These are phyloP conservation scores for Graphiopsis chlorocephala DNA, from an alignment of 2,329 filamentous ascomycete species.

Conservation along the genomic window DNA sequence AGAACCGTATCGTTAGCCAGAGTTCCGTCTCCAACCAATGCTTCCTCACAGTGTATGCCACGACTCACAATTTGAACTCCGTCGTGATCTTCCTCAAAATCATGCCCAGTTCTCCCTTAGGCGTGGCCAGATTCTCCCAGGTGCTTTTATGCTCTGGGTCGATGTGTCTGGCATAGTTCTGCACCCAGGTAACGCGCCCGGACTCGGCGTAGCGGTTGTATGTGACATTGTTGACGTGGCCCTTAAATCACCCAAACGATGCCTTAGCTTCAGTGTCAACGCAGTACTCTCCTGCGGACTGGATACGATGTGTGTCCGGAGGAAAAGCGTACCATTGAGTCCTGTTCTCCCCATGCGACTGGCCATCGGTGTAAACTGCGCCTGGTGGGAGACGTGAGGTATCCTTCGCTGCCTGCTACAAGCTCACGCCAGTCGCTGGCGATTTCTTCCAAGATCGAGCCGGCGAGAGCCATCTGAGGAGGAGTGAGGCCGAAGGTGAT, in stretches of 20 bases:
- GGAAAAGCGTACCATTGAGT: conserved; percentile 52
- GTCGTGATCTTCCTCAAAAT: conserved; percentile 78
- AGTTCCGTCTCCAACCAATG: not conserved
- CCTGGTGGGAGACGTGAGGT: conserved; percentile 61
- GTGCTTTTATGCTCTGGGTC: conserved; percentile 59
- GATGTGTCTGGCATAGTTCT: conserved; percentile 63
- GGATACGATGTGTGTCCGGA: not conserved
- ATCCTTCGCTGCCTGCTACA: conserved; percentile 72
- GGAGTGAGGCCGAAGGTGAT: conserved; percentile 68
- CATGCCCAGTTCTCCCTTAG: conserved; percentile 61
- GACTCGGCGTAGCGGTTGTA: conserved; percentile 84
- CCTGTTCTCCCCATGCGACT: conserved; percentile 83
- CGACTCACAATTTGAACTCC: conserved; percentile 76
- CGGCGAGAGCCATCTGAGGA: conserved; percentile 57
- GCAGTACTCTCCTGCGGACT: not conserved
- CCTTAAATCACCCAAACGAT: conserved; percentile 30
- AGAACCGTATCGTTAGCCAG: conserved; percentile 33
- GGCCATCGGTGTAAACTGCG: conserved; percentile 63
- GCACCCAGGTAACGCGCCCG: conserved; percentile 73
- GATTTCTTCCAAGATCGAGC: conserved; percentile 58
- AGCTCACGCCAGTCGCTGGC: conserved; percentile 68
- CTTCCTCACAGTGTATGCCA: not conserved
- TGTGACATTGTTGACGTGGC: conserved; percentile 82
- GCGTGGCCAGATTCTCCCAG: conserved; percentile 70
- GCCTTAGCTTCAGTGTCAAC: conserved; percentile 16